phyloP scores from a whole-genome alignment of 306 rosid genomes.

The Gillenia trifoliata region DNA sequence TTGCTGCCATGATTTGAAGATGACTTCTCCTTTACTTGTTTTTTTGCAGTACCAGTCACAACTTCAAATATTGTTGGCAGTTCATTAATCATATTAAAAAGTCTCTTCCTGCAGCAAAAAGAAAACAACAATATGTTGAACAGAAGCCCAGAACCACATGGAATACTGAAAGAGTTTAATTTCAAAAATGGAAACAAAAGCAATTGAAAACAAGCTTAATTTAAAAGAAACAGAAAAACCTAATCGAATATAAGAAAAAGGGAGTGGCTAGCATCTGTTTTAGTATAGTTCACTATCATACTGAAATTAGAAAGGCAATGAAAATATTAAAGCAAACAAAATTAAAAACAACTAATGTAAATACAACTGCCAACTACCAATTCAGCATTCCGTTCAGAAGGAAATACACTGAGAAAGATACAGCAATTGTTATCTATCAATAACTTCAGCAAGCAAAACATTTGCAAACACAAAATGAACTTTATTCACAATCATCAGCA shows the following conservation, averaged over 20 bases:
- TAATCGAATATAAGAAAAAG: background rate
- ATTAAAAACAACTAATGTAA: too few relatives aligned
- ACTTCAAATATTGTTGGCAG: constrained; percentile 81
- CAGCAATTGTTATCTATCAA: background rate
- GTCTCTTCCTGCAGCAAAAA: constrained; percentile 61
- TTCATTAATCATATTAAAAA: constrained; percentile 79
- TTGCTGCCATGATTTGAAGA: constrained; percentile 68
- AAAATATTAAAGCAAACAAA: background rate
- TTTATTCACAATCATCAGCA: background rate
- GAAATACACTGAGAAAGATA: background rate
- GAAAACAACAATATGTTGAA: background rate
- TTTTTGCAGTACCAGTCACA: constrained; percentile 77
- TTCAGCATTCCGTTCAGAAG: background rate
- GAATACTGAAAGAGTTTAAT: background rate
- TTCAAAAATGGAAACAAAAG: background rate
- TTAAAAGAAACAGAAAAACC: background rate
- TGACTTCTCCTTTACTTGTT: constrained; percentile 77
- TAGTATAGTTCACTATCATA: background rate
- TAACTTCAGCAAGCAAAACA: background rate
- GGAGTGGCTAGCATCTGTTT: background rate
- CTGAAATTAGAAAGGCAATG: background rate
- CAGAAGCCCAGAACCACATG: background rate
- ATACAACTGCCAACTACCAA: background rate
- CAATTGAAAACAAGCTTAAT: background rate
- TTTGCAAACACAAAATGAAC: background rate